phyloP scores from a whole-genome alignment of 225 moss, liverwort and hornwort genomes.

The Rhytidiadelphus loreus region DNA sequence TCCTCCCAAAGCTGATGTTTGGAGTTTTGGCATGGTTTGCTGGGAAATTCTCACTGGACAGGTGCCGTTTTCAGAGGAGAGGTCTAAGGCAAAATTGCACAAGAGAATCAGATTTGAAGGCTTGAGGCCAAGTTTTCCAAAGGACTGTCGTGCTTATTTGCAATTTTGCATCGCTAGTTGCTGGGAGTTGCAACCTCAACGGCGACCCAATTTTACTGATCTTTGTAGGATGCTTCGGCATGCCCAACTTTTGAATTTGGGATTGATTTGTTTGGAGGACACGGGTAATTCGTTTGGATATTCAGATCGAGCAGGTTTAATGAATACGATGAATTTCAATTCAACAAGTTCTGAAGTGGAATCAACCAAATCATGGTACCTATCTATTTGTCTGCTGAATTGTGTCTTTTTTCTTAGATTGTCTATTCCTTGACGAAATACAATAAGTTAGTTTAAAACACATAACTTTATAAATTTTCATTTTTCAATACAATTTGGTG shows the following conservation, averaged over 20 bases:
- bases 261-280: neutral
- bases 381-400: neutral
- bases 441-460: neutral
- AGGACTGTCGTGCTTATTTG: neutral
- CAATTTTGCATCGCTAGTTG: neutral
- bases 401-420: neutral
- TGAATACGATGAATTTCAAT: neutral
- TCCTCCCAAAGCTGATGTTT: neutral
- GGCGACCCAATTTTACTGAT: neutral
- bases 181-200: neutral
- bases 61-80: neutral
- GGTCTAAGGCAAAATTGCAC: neutral
- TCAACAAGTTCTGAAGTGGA: neutral
- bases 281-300: neutral
- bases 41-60: neutral
- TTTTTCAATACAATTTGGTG: neutral
- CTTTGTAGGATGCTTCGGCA: neutral
- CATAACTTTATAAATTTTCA: neutral
- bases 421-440: neutral
- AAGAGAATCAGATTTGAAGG: neutral
- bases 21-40: neutral
- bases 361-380: neutral
- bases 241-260: neutral
- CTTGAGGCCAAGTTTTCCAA: neutral
- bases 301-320: neutral